Base-by-base conservation (phyloP, 148 eudicot species). In the Fagopyrum tataricum region DNA sequence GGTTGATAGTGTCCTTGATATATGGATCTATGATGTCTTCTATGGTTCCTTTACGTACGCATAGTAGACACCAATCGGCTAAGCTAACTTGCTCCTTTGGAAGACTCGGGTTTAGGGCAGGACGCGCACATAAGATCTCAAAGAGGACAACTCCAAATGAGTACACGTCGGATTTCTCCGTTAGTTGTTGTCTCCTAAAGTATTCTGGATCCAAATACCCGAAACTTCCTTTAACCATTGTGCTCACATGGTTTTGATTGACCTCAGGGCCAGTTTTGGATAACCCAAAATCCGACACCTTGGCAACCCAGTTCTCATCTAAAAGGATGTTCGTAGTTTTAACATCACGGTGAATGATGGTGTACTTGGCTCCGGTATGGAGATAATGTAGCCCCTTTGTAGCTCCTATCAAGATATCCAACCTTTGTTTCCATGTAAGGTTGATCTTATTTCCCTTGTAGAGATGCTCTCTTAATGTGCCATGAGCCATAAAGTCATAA, bases 381-480 rank as follows among this genome's bases (percentile, higher is more conserved):
- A 86, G 89, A 53, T 84, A 86, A 70, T 86, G 89, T n/a, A 86
- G 52, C 44, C 89, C 89, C 55, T 81, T 83, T 12, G 89, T 87
- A 6, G 87, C 77, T 0, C 89, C 89, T 6, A 86, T 78, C 20
- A 80, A 61, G 77, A 86, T 83, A 21, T 86, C 87, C 1, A 86
- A 78, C 67, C 89, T 74, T 58, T 86, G 87, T 31, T 86, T 86
- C 89, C 89, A 86, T 24, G 87, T 71, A 5, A 83, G 76, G 20
- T 74, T 79, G 8, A 72, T 81, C 67, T 86, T 83, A 37, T 86
- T 86, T 6, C 78, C 81, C 58, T 86, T 86, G 53, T 86, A 86
- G 7, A 86, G 75, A 74, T 86, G 89, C 66, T 86, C 89, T 51
- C 89, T 70, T 43, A 86, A 55, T 2, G 89, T 86, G 43, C 89